phyloP scores from a whole-genome alignment of 257 asterid species.

The Handroanthus guayacan region DNA sequence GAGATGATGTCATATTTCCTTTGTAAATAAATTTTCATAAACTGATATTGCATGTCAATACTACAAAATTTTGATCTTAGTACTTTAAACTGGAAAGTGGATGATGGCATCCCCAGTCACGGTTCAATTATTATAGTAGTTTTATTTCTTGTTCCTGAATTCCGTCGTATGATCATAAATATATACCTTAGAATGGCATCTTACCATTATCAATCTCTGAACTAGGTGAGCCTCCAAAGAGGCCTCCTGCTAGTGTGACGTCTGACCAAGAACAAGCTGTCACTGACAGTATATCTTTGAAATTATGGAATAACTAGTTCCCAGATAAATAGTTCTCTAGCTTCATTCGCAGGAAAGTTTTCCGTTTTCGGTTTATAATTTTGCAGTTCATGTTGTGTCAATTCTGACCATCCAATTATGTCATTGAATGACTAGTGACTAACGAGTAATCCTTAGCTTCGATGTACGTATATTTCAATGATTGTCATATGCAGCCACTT shows the following conservation, averaged over 20 bases:
- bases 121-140: not conserved
- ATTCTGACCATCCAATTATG: not conserved
- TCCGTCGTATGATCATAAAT: not conserved
- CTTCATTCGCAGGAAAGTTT: not conserved
- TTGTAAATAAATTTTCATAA: not conserved
- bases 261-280: constrained; percentile 11
- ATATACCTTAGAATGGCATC: not conserved
- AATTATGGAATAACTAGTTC: not conserved
- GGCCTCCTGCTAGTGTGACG: not conserved
- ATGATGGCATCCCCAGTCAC: not conserved
- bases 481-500: not conserved
- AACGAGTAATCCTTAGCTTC: not conserved
- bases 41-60: not conserved
- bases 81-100: not conserved
- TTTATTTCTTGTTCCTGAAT: not conserved
- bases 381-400: not conserved
- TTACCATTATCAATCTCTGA: not conserved
- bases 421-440: not conserved
- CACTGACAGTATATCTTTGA: not conserved
- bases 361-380: not conserved
- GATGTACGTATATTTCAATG: not conserved
- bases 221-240: constrained; percentile 2
- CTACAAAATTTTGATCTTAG: not conserved
- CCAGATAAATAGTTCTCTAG: not conserved
- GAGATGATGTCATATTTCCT: too few relatives aligned